These are phyloP conservation scores for Periconia sp. DNA, from an alignment of 2,329 filamentous ascomycete genomes.

Conservation along the genomic window DNA sequence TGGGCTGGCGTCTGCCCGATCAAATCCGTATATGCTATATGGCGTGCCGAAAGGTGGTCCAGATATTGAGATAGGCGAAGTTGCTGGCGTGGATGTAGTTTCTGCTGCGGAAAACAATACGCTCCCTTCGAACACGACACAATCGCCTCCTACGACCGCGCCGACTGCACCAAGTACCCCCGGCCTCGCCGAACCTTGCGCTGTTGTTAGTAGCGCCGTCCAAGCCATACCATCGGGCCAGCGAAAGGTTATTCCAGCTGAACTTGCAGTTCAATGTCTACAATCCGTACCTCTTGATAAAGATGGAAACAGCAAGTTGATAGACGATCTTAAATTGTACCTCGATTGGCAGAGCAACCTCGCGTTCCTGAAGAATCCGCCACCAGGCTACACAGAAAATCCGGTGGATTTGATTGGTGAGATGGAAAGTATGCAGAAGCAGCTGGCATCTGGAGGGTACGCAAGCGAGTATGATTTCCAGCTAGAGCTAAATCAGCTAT, in stretches of 20 bases:
- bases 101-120: conserved; percentile 20
- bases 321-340: conserved; percentile 43
- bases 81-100: conserved; percentile 28
- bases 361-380: conserved; percentile 47
- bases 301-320: conserved; percentile 36
- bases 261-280: conserved; percentile 41
- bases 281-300: conserved; percentile 45
- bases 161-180: conserved; percentile 21
- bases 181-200: conserved; percentile 36
- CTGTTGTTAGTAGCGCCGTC: conserved; percentile 34
- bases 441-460: conserved; percentile 37
- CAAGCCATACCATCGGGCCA: conserved; percentile 31
- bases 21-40: conserved; percentile 39
- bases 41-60: conserved; percentile 37
- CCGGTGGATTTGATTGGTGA: conserved; percentile 47
- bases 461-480: conserved; percentile 51
- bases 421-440: conserved; percentile 41
- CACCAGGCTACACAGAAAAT: conserved; percentile 43
- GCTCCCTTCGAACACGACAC: conserved; percentile 16
- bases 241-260: conserved; percentile 40
- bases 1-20: conserved; percentile 24
- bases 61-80: conserved; percentile 33
- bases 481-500: conserved; percentile 39
- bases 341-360: conserved; percentile 49
- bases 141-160: conserved; percentile 17